Evolutionary conservation across 2,329 filamentous ascomycete genomes (phyloP).

Genomic region (Aspergillus fijiensis): DNA sequence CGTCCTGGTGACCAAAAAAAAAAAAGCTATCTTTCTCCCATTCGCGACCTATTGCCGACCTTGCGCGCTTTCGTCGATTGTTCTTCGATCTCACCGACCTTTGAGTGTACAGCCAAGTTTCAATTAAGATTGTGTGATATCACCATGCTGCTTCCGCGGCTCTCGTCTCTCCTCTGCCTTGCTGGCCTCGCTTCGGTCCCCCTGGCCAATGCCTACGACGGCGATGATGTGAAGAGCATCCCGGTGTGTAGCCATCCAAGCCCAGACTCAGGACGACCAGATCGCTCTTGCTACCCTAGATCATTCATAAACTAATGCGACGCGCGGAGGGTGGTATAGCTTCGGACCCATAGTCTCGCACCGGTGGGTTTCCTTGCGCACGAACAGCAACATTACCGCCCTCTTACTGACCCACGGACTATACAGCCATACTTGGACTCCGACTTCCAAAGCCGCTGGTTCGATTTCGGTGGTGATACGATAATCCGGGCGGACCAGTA

Average conservation of each 20-base stretch:
- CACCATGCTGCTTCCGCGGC: constrained; percentile 35
- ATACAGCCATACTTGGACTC: constrained; percentile 89
- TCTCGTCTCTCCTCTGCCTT: constrained; percentile 37
- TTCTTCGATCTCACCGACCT: too few species aligned
- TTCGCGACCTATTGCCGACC: not conserved
- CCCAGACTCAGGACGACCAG: not conserved
- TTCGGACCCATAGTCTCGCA: constrained; percentile 81
- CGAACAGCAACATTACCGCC: not conserved
- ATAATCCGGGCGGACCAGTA: constrained; percentile 70
- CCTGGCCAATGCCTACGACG: constrained; percentile 46
- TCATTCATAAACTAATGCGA: not conserved
- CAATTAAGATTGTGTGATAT: not conserved
- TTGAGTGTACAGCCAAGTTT: too few species aligned
- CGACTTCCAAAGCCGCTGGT: constrained; percentile 98
- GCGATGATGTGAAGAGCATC: constrained; percentile 59
- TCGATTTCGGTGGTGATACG: constrained; percentile 95
- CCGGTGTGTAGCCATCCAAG: constrained; percentile 51
- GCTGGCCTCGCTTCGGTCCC: constrained; percentile 34
- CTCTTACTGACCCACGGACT: constrained; percentile 11
- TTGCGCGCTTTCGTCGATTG: not conserved
- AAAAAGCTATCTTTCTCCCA: constrained; percentile 5
- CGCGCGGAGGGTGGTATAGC: constrained; percentile 49
- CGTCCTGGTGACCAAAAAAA: not conserved
- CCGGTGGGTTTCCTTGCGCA: constrained; percentile 58
- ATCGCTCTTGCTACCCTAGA: too few species aligned